Conservation (phyloP, 305 asterid species). For the Fraxinus angustifolia region DNA sequence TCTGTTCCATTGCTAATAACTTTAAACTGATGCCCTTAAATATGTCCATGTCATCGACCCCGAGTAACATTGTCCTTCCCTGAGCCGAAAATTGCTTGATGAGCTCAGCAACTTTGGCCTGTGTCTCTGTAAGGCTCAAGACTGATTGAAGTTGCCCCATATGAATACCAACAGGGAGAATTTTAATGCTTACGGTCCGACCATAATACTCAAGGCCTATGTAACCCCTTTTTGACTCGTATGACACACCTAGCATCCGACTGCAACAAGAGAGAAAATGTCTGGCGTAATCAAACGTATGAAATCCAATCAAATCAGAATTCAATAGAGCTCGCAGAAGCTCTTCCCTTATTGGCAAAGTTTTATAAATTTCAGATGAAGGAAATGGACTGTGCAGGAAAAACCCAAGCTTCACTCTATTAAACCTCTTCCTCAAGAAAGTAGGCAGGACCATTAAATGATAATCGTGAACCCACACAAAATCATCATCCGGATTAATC, state of each 20-base stretch:
- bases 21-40: constrained; percentile 82
- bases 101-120: constrained; percentile 61
- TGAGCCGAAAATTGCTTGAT: constrained; percentile 45
- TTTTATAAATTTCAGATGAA: constrained; percentile 75
- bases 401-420: constrained; percentile 80
- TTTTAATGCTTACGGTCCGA: constrained; percentile 77
- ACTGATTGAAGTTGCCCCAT: constrained; percentile 82
- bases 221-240: constrained; percentile 86
- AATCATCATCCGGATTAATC: constrained; percentile 85
- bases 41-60: constrained; percentile 89
- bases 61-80: constrained; percentile 69
- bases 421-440: constrained; percentile 83
- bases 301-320: constrained; percentile 80
- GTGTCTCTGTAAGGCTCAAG: constrained; percentile 56
- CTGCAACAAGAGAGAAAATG: constrained; percentile 88
- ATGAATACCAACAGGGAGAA: constrained; percentile 86
- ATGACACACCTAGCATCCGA: constrained; percentile 75
- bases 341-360: constrained; percentile 78
- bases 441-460: constrained; percentile 86
- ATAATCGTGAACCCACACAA: constrained; percentile 86
- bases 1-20: constrained; percentile 80
- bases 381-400: constrained; percentile 87
- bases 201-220: constrained; percentile 86
- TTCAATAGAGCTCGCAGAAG: constrained; percentile 64
- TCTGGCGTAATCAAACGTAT: constrained; percentile 78